These are phyloP conservation scores for Pleurotus citrinopileatus DNA, from an alignment of 768 basidiomycete genomes.

Conservation along the genomic window DNA sequence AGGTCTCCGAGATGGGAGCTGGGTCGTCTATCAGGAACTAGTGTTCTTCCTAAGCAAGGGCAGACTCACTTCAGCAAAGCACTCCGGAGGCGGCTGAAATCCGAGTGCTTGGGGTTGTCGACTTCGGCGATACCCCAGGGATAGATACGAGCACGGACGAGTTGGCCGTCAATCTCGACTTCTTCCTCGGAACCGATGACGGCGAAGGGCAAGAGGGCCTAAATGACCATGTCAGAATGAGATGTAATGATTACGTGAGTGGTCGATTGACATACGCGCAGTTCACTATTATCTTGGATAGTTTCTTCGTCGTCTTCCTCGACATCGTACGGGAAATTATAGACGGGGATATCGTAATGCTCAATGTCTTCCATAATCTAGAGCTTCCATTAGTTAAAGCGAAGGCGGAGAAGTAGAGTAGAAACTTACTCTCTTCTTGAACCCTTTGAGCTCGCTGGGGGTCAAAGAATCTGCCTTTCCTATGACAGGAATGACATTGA, in stretches of 20 bases:
- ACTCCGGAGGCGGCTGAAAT: constrained; percentile 90
- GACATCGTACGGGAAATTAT: constrained; percentile 99
- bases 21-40: constrained; percentile 11
- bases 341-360: constrained; percentile 95
- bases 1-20: constrained; percentile 95
- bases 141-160: constrained; percentile 90
- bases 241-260: constrained; percentile 4
- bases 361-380: constrained; percentile 99
- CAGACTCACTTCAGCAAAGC: constrained; percentile 87
- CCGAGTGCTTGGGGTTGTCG: constrained; percentile 99
- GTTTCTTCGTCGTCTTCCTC: constrained; percentile 99
- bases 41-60: too few species aligned
- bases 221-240: background rate
- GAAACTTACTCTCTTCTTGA: constrained; percentile 83
- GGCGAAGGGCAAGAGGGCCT: constrained; percentile 94
- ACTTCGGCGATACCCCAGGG: constrained; percentile 99
- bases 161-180: constrained; percentile 88
- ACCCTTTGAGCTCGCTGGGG: constrained; percentile 86
- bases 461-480: constrained; percentile 97
- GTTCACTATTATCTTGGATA: constrained; percentile 94
- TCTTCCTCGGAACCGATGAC: constrained; percentile 98
- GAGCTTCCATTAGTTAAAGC: background rate
- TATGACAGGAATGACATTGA: constrained; percentile 97
- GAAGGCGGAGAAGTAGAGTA: background rate
- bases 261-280: constrained; percentile 55